Percentiles rank a stretch among this genome's conserved stretches.
Conservation (phyloP, 345 rosid genomes). For the Populus deltoides region DNA sequence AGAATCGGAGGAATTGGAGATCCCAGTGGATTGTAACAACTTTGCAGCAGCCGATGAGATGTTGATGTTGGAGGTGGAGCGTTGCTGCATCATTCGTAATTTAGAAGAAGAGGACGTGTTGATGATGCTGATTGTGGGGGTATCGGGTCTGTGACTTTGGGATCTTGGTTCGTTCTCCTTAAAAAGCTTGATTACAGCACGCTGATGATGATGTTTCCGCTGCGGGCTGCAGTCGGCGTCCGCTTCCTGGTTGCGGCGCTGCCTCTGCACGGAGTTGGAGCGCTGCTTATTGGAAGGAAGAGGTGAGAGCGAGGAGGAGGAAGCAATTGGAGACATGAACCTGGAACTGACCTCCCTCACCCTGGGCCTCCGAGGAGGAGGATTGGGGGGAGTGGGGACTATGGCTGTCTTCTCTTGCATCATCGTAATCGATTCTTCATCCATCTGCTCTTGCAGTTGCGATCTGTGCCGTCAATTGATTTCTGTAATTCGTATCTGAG, state of each 20-base stretch:
- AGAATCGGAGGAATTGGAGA: constrained; percentile 13
- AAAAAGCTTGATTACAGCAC: constrained; percentile 28
- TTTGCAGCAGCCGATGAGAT: constrained; percentile 54
- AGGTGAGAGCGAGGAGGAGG: constrained; percentile 23
- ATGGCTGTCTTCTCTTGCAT: background rate
- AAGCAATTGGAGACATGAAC: constrained; percentile 64
- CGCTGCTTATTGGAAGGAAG: constrained; percentile 5
- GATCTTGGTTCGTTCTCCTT: constrained; percentile 30
- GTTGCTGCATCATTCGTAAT: constrained; percentile 28
- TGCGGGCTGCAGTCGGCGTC: constrained; percentile 10
- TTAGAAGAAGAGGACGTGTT: constrained; percentile 22
- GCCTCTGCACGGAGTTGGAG: constrained; percentile 5
- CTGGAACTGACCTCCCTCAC: constrained; percentile 82
- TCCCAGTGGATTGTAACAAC: constrained; percentile 54
- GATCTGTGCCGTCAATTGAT: background rate
- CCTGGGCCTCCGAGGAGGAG: constrained; percentile 63
- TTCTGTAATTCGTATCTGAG: too few relatives aligned
- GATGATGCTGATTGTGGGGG: constrained; percentile 19
- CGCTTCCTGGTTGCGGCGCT: background rate
- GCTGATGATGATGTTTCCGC: constrained; percentile 26
- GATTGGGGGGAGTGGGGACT: constrained; percentile 18
- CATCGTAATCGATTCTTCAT: background rate
- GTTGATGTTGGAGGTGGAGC: constrained; percentile 21
- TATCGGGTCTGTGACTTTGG: constrained; percentile 25
- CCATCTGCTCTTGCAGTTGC: background rate